Percentiles rank a stretch among this genome's conserved stretches.
These are phyloP conservation scores for Phyllosticta citriasiana DNA, from an alignment of 2,329 filamentous ascomycete species.

Conservation along the genomic window DNA sequence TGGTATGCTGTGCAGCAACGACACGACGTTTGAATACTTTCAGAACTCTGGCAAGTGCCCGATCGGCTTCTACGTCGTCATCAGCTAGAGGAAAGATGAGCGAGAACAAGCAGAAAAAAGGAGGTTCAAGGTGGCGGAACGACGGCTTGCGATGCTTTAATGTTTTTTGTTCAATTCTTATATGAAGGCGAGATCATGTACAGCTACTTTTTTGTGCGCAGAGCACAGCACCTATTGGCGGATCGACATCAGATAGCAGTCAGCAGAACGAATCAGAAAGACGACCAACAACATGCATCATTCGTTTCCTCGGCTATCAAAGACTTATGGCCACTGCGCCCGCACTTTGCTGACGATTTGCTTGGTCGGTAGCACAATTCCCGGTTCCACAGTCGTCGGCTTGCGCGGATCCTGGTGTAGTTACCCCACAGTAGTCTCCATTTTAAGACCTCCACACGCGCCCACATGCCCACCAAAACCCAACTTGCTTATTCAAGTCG, in stretches of 20 bases:
- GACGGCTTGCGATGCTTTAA: neutral
- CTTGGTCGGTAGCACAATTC: neutral
- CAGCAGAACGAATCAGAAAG: neutral
- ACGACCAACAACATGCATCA: neutral
- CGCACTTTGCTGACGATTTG: neutral
- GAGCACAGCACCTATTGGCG: neutral
- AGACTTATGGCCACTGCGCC: neutral
- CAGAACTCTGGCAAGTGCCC: conserved; percentile 15
- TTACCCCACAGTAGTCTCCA: neutral
- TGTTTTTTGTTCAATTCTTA: neutral
- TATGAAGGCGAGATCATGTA: neutral
- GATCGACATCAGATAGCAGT: neutral
- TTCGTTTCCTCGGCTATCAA: neutral
- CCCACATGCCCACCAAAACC: neutral
- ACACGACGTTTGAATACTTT: conserved; percentile 15
- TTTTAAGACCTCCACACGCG: neutral
- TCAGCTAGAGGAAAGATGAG: conserved; percentile 3
- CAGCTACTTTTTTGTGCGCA: neutral
- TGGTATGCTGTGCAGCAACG: conserved; percentile 15
- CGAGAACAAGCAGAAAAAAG: neutral
- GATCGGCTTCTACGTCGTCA: conserved; percentile 16
- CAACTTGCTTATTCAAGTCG: neutral
- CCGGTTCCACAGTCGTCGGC: neutral
- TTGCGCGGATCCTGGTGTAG: neutral
- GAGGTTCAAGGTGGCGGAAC: neutral